These are phyloP conservation scores for Tricladium varicosporioides DNA, from an alignment of 2,329 filamentous ascomycete genomes.

Conservation along the genomic window DNA sequence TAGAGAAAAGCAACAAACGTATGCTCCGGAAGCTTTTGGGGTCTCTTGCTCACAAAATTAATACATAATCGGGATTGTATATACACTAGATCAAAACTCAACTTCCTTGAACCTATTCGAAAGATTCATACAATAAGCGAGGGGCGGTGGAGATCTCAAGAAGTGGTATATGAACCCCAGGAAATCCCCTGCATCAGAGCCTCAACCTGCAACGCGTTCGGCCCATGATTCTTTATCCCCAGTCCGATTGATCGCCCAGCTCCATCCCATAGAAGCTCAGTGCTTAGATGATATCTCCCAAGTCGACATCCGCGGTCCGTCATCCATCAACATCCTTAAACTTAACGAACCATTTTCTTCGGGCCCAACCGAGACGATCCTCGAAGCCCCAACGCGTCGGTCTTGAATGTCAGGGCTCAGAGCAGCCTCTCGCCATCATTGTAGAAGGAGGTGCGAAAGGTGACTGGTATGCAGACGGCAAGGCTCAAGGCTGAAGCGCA, in stretches of 20 bases:
- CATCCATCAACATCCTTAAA: not conserved
- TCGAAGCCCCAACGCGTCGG: slow-evolving; percentile 14
- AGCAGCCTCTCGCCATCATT: slow-evolving; percentile 25
- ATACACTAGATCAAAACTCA: too few relatives aligned
- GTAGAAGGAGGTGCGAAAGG: slow-evolving; percentile 33
- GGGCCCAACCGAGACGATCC: not conserved
- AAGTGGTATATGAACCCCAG: slow-evolving; percentile 9
- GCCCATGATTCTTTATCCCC: slow-evolving; percentile 15
- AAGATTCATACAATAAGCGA: not conserved
- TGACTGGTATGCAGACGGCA: slow-evolving; percentile 43
- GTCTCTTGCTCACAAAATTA: too few relatives aligned
- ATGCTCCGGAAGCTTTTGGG: too few relatives aligned
- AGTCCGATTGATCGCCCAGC: slow-evolving; percentile 13
- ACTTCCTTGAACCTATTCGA: not conserved
- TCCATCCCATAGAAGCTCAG: slow-evolving; percentile 11
- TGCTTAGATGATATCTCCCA: slow-evolving; percentile 10
- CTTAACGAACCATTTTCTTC: not conserved
- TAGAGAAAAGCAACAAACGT: not conserved
- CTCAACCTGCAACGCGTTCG: slow-evolving; percentile 18
- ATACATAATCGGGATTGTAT: too few relatives aligned
- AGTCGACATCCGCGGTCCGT: not conserved
- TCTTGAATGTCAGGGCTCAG: slow-evolving; percentile 31
- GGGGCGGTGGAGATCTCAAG: not conserved
- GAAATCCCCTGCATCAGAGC: slow-evolving; percentile 15
- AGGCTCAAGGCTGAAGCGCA: slow-evolving; percentile 57